These are phyloP conservation scores for Hymenoscyphus infarciens DNA, from an alignment of 2,329 filamentous ascomycete species.

Conservation along the genomic window DNA sequence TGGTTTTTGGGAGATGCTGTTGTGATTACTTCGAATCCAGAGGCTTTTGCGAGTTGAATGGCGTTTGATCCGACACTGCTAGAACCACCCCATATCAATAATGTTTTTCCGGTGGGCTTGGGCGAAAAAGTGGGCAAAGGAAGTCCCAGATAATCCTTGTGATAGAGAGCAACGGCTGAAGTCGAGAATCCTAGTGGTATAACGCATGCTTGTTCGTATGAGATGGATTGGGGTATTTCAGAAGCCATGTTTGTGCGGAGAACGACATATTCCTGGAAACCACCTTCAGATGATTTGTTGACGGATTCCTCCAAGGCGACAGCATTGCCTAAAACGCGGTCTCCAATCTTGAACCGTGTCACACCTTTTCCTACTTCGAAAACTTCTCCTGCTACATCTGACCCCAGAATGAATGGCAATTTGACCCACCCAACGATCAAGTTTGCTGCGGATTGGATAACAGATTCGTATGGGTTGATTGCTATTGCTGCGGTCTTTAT, in stretches of 20 bases:
- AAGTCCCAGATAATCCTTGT: neutral
- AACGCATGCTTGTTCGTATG: constrained; percentile 32
- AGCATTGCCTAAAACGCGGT: constrained; percentile 40
- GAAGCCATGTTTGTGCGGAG: constrained; percentile 23
- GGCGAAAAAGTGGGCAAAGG: constrained; percentile 15
- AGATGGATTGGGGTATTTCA: constrained; percentile 29
- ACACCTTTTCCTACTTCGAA: constrained; percentile 45
- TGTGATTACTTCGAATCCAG: constrained; percentile 45
- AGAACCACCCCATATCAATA: constrained; percentile 48
- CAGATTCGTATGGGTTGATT: constrained; percentile 42
- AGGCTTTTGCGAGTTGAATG: constrained; percentile 43
- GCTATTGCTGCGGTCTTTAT: constrained; percentile 40
- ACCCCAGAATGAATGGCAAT: constrained; percentile 42
- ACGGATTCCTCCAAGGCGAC: constrained; percentile 18
- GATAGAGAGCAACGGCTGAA: constrained; percentile 8
- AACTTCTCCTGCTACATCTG: constrained; percentile 53
- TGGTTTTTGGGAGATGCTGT: constrained; percentile 38
- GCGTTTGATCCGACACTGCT: constrained; percentile 44
- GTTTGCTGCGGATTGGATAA: constrained; percentile 11
- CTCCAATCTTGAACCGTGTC: constrained; percentile 49
- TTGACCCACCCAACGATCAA: neutral
- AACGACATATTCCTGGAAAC: constrained; percentile 32
- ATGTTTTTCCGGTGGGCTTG: constrained; percentile 23
- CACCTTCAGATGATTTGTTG: constrained; percentile 28
- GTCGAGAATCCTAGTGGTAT: constrained; percentile 34